Evolutionary conservation across 805 yeast species (phyloP).

Genomic region (Metschnikowia anglica): DNA sequence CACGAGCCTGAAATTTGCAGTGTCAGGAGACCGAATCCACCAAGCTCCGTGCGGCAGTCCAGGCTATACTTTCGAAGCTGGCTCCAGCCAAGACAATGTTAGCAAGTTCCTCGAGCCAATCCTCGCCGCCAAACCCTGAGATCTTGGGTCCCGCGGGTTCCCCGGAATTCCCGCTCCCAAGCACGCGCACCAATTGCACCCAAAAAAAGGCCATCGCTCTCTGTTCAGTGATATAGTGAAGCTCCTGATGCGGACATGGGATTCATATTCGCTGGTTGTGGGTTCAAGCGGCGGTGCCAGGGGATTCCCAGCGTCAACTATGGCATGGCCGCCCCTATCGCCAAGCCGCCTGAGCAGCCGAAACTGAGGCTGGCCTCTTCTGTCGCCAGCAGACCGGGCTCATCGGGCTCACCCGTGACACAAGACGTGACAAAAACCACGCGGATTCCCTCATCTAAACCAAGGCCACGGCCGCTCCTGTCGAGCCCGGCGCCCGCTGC

Average conservation of each 20-base stretch:
- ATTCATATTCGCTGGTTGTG: conserved; percentile 5
- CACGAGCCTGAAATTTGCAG: no score
- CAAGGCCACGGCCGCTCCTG: no score
- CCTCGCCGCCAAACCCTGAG: no score
- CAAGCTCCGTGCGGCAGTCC: no score
- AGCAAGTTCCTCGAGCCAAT: no score
- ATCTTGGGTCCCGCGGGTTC: no score
- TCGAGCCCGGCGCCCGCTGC: background rate
- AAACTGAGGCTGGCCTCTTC: background rate
- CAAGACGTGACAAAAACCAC: no score
- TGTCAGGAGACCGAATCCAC: no score
- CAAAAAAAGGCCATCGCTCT: background rate
- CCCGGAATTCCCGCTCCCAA: background rate
- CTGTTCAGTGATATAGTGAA: background rate
- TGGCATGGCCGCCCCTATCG: background rate
- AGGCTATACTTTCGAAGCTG: no score
- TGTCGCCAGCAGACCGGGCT: background rate
- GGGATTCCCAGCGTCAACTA: background rate
- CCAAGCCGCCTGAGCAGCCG: background rate
- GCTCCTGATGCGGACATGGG: conserved; percentile 9
- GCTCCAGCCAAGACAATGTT: no score
- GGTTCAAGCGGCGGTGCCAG: conserved; percentile 3
- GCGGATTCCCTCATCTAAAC: no score
- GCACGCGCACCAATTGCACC: background rate
- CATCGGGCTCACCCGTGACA: conserved; percentile 4